phyloP scores from a whole-genome alignment of 345 rosid genomes.

The Odontarrhena argentea region DNA sequence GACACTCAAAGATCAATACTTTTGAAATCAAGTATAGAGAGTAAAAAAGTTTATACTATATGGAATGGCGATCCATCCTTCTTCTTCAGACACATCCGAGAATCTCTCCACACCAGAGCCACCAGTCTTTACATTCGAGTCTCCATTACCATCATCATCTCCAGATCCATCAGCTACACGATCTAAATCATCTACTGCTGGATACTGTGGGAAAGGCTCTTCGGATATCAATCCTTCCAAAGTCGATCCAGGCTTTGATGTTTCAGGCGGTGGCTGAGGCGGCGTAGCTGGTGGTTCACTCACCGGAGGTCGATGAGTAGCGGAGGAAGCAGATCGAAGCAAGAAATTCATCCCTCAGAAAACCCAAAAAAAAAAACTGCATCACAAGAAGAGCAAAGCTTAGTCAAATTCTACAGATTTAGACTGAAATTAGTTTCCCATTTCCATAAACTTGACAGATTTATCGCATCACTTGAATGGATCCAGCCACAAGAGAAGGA shows the following conservation, averaged over 20 bases:
- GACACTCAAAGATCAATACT: not conserved
- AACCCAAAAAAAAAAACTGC: constrained; percentile 27
- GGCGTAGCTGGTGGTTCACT: constrained; percentile 51
- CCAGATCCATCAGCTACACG: constrained; percentile 45
- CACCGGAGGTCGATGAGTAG: constrained; percentile 51
- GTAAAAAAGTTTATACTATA: constrained; percentile 49
- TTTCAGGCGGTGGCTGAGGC: constrained; percentile 35
- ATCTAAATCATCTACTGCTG: constrained; percentile 45
- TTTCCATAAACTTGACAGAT: constrained; percentile 12
- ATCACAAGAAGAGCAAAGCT: constrained; percentile 24
- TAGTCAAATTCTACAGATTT: constrained; percentile 1
- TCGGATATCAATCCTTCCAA: constrained; percentile 72
- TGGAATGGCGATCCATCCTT: constrained; percentile 96
- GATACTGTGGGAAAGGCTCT: constrained; percentile 61
- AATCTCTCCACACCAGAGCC: constrained; percentile 50
- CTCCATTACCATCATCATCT: constrained; percentile 43
- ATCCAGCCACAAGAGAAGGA: constrained; percentile 6
- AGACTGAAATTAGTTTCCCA: not conserved
- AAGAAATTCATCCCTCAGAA: constrained; percentile 76
- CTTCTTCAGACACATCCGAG: constrained; percentile 77
- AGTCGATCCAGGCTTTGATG: constrained; percentile 45
- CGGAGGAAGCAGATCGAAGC: constrained; percentile 60
- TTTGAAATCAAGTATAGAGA: constrained; percentile 1
- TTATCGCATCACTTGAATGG: constrained; percentile 23
- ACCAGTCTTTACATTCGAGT: constrained; percentile 38